Evolutionary conservation across 257 asterid genomes (phyloP).

Genomic region (Solanum phureja): DNA sequence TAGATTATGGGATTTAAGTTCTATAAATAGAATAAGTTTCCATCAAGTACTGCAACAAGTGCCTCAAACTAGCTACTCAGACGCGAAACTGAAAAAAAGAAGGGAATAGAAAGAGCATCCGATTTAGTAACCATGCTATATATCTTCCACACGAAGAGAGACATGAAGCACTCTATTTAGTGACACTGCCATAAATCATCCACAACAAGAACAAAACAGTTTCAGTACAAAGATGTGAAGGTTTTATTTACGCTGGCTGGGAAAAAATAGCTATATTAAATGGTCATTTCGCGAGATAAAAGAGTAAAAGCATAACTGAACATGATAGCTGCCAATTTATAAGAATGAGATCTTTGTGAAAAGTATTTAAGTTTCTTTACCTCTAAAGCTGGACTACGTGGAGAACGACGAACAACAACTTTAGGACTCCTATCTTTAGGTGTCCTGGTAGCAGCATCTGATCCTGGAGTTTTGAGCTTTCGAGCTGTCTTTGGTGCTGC

Average conservation of each 20-base stretch:
- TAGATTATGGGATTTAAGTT: background rate
- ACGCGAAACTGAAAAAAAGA: background rate
- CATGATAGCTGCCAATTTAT: background rate
- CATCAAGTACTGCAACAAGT: background rate
- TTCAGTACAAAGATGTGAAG: background rate
- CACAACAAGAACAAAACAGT: background rate
- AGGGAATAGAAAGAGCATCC: background rate
- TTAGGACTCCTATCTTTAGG: slow-evolving; percentile 60
- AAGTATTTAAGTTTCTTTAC: slow-evolving; percentile 16
- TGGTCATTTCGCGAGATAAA: background rate
- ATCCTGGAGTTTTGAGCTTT: slow-evolving; percentile 34
- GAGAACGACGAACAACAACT: slow-evolving; percentile 52
- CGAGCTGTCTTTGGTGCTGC: slow-evolving; percentile 35
- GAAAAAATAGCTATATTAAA: background rate
- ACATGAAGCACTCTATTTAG: background rate
- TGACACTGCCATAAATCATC: background rate
- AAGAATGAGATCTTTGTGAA: background rate
- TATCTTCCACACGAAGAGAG: background rate
- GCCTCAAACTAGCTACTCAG: background rate
- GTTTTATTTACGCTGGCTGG: background rate
- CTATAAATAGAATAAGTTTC: background rate
- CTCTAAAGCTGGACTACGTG: slow-evolving; percentile 57
- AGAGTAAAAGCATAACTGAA: background rate
- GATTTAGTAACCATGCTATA: background rate
- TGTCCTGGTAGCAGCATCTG: slow-evolving; percentile 34